phyloP scores from a whole-genome alignment of 495 filamentous ascomycete genomes.

The Collariella sp. region DNA sequence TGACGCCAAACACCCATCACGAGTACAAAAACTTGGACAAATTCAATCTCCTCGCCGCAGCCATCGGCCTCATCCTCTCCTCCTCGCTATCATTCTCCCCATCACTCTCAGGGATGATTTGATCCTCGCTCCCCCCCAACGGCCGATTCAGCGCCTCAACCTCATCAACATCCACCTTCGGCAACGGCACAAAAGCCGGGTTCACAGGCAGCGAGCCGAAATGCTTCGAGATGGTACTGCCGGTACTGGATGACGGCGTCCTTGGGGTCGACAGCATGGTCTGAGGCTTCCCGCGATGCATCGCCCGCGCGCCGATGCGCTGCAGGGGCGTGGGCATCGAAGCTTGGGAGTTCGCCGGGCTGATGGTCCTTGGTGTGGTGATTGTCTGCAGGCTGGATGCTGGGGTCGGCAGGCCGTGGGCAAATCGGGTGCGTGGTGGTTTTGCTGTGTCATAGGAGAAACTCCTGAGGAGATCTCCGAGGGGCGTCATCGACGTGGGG shows the following conservation, averaged over 20 bases:
- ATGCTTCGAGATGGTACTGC: conserved; percentile 9
- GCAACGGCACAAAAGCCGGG: conserved; percentile 35
- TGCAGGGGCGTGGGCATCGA: conserved; percentile 36
- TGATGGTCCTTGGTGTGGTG: conserved; percentile 20
- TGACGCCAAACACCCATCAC: conserved; percentile 9
- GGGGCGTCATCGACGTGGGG: conserved; percentile 10
- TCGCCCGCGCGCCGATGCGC: conserved; percentile 39
- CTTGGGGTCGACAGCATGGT: conserved; percentile 28
- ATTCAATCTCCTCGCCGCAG: conserved; percentile 32
- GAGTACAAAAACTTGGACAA: conserved; percentile 49
- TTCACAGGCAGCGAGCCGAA: conserved; percentile 27
- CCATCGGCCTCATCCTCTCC: background rate
- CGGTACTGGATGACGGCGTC: conserved; percentile 9
- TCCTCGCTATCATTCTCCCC: conserved; percentile 46
- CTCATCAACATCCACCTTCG: conserved; percentile 33
- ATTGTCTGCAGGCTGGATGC: conserved; percentile 24
- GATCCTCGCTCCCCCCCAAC: conserved; percentile 70
- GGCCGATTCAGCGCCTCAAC: conserved; percentile 30
- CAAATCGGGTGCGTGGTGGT: conserved; percentile 15
- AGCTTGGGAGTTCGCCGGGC: conserved; percentile 16
- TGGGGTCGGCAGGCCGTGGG: conserved; percentile 27
- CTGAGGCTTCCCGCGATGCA: conserved; percentile 23
- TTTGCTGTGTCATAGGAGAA: conserved; percentile 22
- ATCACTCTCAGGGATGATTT: conserved; percentile 62
- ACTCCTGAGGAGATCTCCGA: conserved; percentile 9